These are phyloP conservation scores for Paramarasmius palmivorus DNA, from an alignment of 1,284 basidiomycete species.

Conservation along the genomic window DNA sequence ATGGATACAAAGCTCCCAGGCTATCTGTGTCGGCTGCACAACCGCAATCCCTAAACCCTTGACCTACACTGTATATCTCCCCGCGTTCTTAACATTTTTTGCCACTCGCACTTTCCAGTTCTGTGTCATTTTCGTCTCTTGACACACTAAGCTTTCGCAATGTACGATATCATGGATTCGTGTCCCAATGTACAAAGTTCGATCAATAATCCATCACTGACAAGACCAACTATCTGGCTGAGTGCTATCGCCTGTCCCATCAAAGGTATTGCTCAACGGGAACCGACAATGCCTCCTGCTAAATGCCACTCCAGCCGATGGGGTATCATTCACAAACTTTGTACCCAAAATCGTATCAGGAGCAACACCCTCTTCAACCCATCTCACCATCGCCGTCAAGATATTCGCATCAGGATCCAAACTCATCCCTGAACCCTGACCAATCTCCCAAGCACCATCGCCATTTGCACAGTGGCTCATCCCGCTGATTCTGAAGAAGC, in stretches of 20 bases:
- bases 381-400: slow-evolving; percentile 16
- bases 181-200: too few relatives aligned
- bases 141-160: too few relatives aligned
- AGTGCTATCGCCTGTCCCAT: slow-evolving; percentile 11
- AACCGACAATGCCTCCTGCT: slow-evolving; percentile 17
- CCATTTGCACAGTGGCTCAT: slow-evolving; percentile 19
- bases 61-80: too few relatives aligned
- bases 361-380: slow-evolving; percentile 19
- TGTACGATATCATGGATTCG: too few relatives aligned
- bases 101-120: too few relatives aligned
- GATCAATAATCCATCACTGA: background rate
- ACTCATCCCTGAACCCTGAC: slow-evolving; percentile 1
- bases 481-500: slow-evolving; percentile 17
- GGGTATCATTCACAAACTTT: slow-evolving; percentile 12
- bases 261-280: slow-evolving; percentile 16
- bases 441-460: slow-evolving; percentile 18
- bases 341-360: slow-evolving; percentile 17
- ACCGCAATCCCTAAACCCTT: too few relatives aligned
- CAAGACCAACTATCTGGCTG: slow-evolving; percentile 13
- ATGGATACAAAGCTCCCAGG: too few relatives aligned
- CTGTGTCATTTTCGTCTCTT: too few relatives aligned
- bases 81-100: too few relatives aligned
- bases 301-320: slow-evolving; percentile 8
- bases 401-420: slow-evolving; percentile 14
- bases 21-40: too few relatives aligned